Conservation (phyloP, 75 land plant genomes). For the Picea glauca region DNA sequence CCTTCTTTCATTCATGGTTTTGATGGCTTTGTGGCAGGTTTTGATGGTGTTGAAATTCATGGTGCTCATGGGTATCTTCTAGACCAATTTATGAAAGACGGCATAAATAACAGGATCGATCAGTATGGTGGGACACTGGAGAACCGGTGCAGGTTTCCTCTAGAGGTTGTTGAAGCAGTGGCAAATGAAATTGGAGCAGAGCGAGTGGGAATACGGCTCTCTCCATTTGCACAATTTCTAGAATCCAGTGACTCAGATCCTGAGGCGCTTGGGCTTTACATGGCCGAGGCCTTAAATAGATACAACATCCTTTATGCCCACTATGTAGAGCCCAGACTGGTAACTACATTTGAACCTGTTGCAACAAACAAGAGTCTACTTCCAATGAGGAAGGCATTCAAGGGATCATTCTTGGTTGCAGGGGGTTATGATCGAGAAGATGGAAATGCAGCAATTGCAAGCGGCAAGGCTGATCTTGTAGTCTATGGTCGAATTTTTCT, state of each 20-base stretch:
- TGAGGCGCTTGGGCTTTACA: conserved; percentile 30
- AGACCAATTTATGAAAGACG: conserved; percentile 40
- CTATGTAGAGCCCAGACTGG: conserved; percentile 35
- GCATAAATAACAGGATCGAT: conserved; percentile 18
- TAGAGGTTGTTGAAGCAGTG: conserved; percentile 35
- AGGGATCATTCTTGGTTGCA: conserved; percentile 25
- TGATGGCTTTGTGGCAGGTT: conserved; percentile 17
- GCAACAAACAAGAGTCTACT: conserved; percentile 12
- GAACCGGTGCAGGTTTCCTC: conserved; percentile 41
- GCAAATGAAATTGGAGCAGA: conserved; percentile 33
- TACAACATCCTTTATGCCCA: conserved; percentile 27
- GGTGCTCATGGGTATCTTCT: conserved; percentile 51
- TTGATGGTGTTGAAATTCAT: conserved; percentile 58
- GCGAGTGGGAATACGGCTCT: conserved; percentile 33
- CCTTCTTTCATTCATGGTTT: no score
- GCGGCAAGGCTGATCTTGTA: conserved; percentile 29
- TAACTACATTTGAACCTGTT: background rate
- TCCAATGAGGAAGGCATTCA: conserved; percentile 25
- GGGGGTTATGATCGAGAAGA: conserved; percentile 35
- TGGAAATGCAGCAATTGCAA: conserved; percentile 26
- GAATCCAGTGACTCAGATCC: conserved; percentile 35
- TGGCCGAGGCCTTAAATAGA: conserved; percentile 21
- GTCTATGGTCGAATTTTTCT: conserved; percentile 29
- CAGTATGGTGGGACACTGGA: conserved; percentile 33
- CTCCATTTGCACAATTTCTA: conserved; percentile 21